A percentile compares a stretch with the other conserved stretches of the same genome.
These are phyloP conservation scores for Cylindrodendrum hubeiense DNA, from an alignment of 2,329 filamentous ascomycete genomes.

Conservation along the genomic window DNA sequence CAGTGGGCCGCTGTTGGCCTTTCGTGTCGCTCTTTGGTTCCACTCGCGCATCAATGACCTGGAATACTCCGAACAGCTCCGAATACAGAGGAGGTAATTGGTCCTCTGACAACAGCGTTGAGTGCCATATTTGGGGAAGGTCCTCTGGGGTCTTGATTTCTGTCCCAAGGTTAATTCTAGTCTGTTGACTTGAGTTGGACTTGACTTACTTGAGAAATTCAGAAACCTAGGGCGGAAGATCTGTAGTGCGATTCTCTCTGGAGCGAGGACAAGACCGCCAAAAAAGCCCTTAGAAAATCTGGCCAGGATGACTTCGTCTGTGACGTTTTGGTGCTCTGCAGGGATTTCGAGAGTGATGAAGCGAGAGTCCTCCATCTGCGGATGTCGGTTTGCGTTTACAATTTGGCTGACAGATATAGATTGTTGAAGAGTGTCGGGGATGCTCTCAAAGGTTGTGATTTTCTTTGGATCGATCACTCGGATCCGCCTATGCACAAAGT, in stretches of 20 bases:
- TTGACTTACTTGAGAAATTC: slow-evolving; percentile 31
- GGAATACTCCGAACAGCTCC: slow-evolving; percentile 44
- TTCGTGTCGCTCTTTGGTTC: background rate
- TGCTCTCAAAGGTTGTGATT: slow-evolving; percentile 30
- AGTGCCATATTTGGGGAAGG: slow-evolving; percentile 33
- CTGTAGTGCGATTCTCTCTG: slow-evolving; percentile 38
- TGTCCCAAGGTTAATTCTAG: slow-evolving; percentile 1
- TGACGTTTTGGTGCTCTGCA: slow-evolving; percentile 12
- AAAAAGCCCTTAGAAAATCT: slow-evolving; percentile 47
- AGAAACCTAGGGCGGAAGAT: slow-evolving; percentile 26
- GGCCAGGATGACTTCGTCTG: slow-evolving; percentile 45
- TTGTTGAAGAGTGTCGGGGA: slow-evolving; percentile 41
- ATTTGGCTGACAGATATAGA: slow-evolving; percentile 40
- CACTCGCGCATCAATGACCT: slow-evolving; percentile 36
- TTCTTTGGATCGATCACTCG: slow-evolving; percentile 19
- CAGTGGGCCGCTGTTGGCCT: background rate
- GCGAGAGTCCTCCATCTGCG: slow-evolving; percentile 36
- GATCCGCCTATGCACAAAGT: slow-evolving; percentile 30
- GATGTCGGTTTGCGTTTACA: slow-evolving; percentile 42
- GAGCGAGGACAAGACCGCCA: slow-evolving; percentile 45
- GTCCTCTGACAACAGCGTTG: slow-evolving; percentile 31
- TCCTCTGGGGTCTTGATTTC: slow-evolving; percentile 9
- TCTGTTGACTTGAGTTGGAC: rapidly evolving
- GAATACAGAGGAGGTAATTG: slow-evolving; percentile 35
- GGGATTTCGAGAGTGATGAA: slow-evolving; percentile 41